Evolutionary conservation across 805 yeast genomes (phyloP).

Genomic region (Saccharomyces jurei): DNA sequence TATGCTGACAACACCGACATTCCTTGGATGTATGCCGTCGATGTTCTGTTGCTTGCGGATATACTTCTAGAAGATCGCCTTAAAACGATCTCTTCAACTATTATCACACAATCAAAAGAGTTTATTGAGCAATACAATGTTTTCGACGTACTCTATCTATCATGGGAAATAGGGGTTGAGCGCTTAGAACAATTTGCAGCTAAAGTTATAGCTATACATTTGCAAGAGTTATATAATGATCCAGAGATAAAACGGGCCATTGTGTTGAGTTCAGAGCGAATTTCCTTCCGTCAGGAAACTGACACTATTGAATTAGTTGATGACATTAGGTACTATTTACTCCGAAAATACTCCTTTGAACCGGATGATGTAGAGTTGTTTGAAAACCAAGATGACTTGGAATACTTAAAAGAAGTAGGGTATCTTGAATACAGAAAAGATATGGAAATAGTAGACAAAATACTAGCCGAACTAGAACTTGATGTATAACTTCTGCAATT

Average conservation of each 20-base stretch:
- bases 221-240: conserved; percentile 33
- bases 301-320: conserved; percentile 77
- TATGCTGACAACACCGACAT: conserved; percentile 55
- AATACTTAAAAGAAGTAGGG: conserved; percentile 15
- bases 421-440: conserved; percentile 27
- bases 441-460: conserved; percentile 33
- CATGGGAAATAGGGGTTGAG: conserved; percentile 61
- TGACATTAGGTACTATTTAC: conserved; percentile 60
- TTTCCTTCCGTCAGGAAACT: conserved; percentile 55
- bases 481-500: conserved; percentile 31
- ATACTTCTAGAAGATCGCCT: conserved; percentile 49
- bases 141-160: conserved; percentile 51
- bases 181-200: conserved; percentile 60
- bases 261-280: conserved; percentile 46
- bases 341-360: conserved; percentile 25
- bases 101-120: conserved; percentile 29
- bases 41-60: conserved; percentile 53
- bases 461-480: conserved; percentile 34
- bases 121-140: conserved; percentile 32
- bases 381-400: conserved; percentile 15
- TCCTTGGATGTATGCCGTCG: conserved; percentile 44
- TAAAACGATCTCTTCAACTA: conserved; percentile 52
- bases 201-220: conserved; percentile 43
- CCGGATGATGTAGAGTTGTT: conserved; percentile 22
- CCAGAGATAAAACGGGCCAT: conserved; percentile 34